These are phyloP conservation scores for Olyra latifolia DNA, from an alignment of 176 grass and related monocot species.

Conservation along the genomic window DNA sequence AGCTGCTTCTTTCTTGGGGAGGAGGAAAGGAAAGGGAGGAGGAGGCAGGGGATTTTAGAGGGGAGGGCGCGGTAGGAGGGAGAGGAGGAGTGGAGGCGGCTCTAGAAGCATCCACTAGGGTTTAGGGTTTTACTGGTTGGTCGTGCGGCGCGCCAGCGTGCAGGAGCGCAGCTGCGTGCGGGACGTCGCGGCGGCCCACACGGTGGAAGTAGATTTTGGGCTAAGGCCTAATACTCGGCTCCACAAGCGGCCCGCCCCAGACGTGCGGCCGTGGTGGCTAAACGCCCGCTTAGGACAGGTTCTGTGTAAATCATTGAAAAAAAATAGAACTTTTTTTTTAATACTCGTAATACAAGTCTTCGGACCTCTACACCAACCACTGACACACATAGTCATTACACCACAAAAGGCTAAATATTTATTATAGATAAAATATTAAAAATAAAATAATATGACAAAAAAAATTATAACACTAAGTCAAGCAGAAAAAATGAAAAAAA, in stretches of 20 bases:
- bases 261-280: not conserved
- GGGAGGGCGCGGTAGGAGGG: not conserved
- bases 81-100: conserved; percentile 42
- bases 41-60: conserved; percentile 36
- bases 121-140: conserved; percentile 64
- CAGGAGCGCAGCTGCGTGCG: not conserved
- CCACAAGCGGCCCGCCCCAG: not conserved
- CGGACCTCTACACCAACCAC: too few relatives aligned
- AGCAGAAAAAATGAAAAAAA: too few relatives aligned
- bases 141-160: not conserved
- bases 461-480: too few relatives aligned
- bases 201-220: not conserved
- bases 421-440: too few relatives aligned
- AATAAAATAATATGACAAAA: too few relatives aligned
- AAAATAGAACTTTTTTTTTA: too few relatives aligned
- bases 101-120: conserved; percentile 80
- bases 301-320: not conserved
- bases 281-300: not conserved
- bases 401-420: too few relatives aligned
- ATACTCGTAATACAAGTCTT: too few relatives aligned
- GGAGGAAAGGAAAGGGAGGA: conserved; percentile 19
- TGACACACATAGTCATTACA: too few relatives aligned
- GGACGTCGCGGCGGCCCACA: not conserved
- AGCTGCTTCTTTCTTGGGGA: conserved; percentile 35
- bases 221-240: too few relatives aligned